Evolutionary conservation across 2,329 filamentous ascomycete species (phyloP), one percentile per base, ranked within the genome.

Genomic region (Lomentospora prolificans): DNA sequence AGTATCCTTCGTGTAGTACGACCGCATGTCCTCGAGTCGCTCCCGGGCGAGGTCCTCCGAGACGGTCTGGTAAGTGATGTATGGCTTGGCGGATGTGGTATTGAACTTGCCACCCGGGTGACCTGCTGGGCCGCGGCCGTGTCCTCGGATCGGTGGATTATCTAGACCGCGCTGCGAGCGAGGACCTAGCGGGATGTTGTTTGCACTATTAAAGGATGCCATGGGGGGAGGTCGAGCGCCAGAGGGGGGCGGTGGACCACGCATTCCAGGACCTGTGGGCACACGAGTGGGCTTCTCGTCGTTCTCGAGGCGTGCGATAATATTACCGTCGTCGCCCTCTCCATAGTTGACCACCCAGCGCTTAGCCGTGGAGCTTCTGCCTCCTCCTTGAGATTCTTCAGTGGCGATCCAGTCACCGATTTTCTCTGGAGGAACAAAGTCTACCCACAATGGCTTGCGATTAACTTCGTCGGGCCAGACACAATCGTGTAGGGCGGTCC

Each of bases 381-480:
- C 61, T 60, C 75, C 64, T 61, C 71, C 63, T 12, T 66, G 68
- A 2, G 74, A 68, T 62, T 84, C 73, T 68, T 95, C 89, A 41
- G 71, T 77, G 6, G 81, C 77, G 57, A 95, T 85, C 90, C 90
- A 97, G 24, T 79, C 78, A 12, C 73, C 68, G 3, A 95, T 78
- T 60, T 83, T 81, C 25, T 89, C 83, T 17, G 86, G 80, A 0
- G 92, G 92, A 19, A 97, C 78, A 67, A 94, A 97, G 67, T 99
- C 94, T 3, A 89, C 89, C 81, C 86, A 95, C 1, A 97, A 77
- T 1, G 84, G 78, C 67, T 94, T 95, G 30, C 94, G 81, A 61
- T 86, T 88, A 57, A 85, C 83, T 70, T 97, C 92, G 57, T 90
- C 82, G 1, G 92, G 92, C 89, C 91, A 97, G 33, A 90, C 80